A percentile compares a stretch with the other conserved stretches of the same genome.
These are phyloP conservation scores for Coemansia sp. DNA, from an alignment of 192 early-diverging fungal species.

Conservation along the genomic window DNA sequence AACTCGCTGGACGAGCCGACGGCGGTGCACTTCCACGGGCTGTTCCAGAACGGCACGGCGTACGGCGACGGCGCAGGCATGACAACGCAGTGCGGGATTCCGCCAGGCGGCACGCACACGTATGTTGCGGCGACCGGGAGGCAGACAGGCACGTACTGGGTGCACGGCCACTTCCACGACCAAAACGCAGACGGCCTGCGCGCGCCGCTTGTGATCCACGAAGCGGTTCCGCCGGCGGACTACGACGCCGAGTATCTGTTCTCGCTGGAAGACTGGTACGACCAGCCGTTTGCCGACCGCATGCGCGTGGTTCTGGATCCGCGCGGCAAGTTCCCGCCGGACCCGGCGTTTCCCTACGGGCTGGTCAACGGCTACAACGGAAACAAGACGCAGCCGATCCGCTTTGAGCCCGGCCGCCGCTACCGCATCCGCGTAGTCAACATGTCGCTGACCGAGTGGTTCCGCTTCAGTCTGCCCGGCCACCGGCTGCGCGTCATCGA, in stretches of 20 bases:
- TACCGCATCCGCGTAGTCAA: slow-evolving; percentile 82
- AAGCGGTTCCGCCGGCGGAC: slow-evolving; percentile 15
- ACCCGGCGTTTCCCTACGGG: slow-evolving; percentile 56
- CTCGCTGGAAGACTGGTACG: slow-evolving; percentile 72
- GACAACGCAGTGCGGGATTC: slow-evolving; percentile 73
- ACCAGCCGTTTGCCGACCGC: slow-evolving; percentile 56
- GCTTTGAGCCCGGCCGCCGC: slow-evolving; percentile 70
- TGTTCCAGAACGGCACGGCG: slow-evolving; percentile 66
- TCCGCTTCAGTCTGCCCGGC: slow-evolving; percentile 72
- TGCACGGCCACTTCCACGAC: slow-evolving; percentile 63
- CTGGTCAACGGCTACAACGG: slow-evolving; percentile 53
- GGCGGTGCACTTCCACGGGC: slow-evolving; percentile 70
- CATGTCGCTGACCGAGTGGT: slow-evolving; percentile 68
- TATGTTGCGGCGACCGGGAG: slow-evolving; percentile 58
- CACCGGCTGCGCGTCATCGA: slow-evolving; percentile 81
- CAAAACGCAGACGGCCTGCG: slow-evolving; percentile 81
- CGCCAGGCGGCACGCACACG: slow-evolving; percentile 59
- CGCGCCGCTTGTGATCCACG: slow-evolving; percentile 64
- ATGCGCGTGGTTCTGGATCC: slow-evolving; percentile 53
- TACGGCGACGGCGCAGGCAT: slow-evolving; percentile 67
- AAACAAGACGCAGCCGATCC: slow-evolving; percentile 54
- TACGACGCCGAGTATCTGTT: slow-evolving; percentile 70
- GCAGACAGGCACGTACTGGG: slow-evolving; percentile 74
- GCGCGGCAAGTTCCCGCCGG: slow-evolving; percentile 58
- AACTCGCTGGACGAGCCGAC: slow-evolving; percentile 59